Conservation (phyloP, 2,329 filamentous ascomycete genomes). For the Clarireedia monteithiana region DNA sequence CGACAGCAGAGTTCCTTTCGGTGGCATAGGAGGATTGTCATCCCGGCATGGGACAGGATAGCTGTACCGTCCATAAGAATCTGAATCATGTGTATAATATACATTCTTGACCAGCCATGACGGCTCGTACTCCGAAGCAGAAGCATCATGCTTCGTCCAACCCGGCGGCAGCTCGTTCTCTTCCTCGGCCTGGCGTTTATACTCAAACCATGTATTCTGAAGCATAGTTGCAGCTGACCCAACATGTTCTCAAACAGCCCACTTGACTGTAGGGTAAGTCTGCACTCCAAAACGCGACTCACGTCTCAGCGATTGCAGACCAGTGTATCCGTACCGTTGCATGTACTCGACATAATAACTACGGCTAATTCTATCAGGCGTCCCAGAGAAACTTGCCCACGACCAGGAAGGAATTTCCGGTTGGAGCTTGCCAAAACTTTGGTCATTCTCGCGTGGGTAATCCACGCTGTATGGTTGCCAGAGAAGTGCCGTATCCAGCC, state of each 20-base stretch:
- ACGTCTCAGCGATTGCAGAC: not conserved
- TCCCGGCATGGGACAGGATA: not conserved
- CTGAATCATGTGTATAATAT: not conserved
- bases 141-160: not conserved
- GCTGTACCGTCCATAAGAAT: too few species aligned
- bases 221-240: not conserved
- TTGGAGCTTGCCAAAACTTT: not conserved
- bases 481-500: constrained; percentile 14
- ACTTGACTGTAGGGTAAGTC: not conserved
- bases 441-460: too few species aligned
- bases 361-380: too few species aligned
- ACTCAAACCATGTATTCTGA: not conserved
- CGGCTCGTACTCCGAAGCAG: not conserved
- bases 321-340: too few species aligned
- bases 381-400: not conserved
- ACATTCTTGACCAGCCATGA: not conserved
- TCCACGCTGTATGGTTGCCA: constrained; percentile 6
- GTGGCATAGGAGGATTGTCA: not conserved
- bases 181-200: not conserved
- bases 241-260: not conserved
- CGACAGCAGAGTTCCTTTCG: not conserved
- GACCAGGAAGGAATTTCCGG: constrained; percentile 7
- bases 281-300: not conserved
- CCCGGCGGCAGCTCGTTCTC: not conserved
- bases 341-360: too few species aligned